phyloP scores from a whole-genome alignment of 352 stramenopile genomes.

The Pythium grandisporangium region DNA sequence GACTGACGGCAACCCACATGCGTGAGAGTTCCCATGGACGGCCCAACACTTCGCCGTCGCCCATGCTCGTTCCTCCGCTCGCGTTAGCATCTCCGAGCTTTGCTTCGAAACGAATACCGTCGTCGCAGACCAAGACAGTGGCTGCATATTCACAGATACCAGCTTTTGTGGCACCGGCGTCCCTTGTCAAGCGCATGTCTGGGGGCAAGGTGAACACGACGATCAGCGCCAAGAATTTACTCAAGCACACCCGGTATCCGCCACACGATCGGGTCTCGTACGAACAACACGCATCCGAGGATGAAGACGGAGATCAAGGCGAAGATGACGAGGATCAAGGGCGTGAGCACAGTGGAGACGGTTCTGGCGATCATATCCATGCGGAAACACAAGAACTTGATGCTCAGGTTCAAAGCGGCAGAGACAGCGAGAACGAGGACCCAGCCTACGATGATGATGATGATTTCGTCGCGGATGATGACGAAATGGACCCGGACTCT shows the following conservation, averaged over 20 bases:
- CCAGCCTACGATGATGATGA: not conserved
- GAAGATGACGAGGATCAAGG: not conserved
- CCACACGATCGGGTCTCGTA: not conserved
- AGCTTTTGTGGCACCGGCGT: slow-evolving; percentile 39
- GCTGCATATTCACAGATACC: slow-evolving; percentile 19
- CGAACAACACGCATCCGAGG: no score
- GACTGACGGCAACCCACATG: no score
- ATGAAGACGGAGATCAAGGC: not conserved
- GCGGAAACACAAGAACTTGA: no score
- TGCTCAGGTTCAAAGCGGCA: not conserved
- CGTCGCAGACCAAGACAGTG: not conserved
- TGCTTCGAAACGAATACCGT: not conserved
- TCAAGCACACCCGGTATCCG: slow-evolving; percentile 1
- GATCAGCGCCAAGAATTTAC: no score
- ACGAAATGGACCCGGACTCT: not conserved
- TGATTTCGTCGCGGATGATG: not conserved
- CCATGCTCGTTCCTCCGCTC: no score
- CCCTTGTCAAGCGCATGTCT: slow-evolving; percentile 25
- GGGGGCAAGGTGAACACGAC: no score
- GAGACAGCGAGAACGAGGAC: not conserved
- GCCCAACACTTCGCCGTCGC: no score
- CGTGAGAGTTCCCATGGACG: no score
- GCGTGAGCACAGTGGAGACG: not conserved
- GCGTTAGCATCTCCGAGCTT: not conserved
- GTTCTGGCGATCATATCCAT: not conserved